phyloP scores from a whole-genome alignment of 768 basidiomycete species.

The Boletus rufocinnamomeus region DNA sequence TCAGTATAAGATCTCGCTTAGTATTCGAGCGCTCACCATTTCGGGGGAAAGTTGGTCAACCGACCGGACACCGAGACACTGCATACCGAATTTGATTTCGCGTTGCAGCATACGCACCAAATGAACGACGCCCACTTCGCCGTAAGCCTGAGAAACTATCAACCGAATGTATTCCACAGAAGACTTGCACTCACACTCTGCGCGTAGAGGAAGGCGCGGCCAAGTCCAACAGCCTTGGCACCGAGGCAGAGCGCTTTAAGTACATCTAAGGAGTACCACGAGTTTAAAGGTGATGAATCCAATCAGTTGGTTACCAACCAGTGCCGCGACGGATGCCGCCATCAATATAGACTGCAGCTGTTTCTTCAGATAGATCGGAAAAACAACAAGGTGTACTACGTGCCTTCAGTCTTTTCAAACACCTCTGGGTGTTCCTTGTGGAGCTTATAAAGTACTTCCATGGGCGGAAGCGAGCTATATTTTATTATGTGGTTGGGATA shows the following conservation, averaged over 20 bases:
- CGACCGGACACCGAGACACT: slow-evolving; percentile 67
- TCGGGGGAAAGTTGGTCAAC: slow-evolving; percentile 70
- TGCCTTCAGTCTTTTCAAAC: slow-evolving; percentile 70
- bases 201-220: slow-evolving; percentile 83
- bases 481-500: slow-evolving; percentile 15
- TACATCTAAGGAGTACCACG: slow-evolving; percentile 51
- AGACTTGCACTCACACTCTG: slow-evolving; percentile 58
- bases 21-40: slow-evolving; percentile 51
- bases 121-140: slow-evolving; percentile 67
- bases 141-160: slow-evolving; percentile 59
- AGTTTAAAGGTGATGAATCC: background rate
- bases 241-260: slow-evolving; percentile 90
- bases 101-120: slow-evolving; percentile 66
- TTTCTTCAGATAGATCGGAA: slow-evolving; percentile 7
- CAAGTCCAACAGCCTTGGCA: slow-evolving; percentile 83
- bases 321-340: slow-evolving; percentile 77
- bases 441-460: slow-evolving; percentile 77
- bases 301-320: slow-evolving; percentile 40
- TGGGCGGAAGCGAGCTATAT: slow-evolving; percentile 66
- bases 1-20: slow-evolving; percentile 4
- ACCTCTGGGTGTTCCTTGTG: slow-evolving; percentile 74
- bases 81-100: slow-evolving; percentile 79
- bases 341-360: slow-evolving; percentile 74
- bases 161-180: slow-evolving; percentile 1
- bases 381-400: slow-evolving; percentile 2